phyloP scores from a whole-genome alignment of 805 yeast genomes.

The Starmerella sp. region DNA sequence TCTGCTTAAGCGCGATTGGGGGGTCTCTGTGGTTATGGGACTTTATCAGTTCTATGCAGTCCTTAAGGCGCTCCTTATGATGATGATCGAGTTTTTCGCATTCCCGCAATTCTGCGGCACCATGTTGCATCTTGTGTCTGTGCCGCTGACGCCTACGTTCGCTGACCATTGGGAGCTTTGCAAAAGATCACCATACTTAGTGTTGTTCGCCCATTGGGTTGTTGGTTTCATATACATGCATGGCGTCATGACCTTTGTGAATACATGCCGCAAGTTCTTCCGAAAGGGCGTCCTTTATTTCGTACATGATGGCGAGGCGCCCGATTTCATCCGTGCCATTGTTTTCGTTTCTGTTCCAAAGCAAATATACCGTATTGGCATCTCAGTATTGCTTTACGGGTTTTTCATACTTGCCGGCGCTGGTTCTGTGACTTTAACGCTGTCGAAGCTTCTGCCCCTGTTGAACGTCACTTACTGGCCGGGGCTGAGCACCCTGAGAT shows the following conservation, averaged over 20 bases:
- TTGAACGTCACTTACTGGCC: slow-evolving; percentile 25
- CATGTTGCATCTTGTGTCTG: slow-evolving; percentile 54
- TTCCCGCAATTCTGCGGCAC: slow-evolving; percentile 84
- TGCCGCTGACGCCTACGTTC: slow-evolving; percentile 37
- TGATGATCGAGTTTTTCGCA: slow-evolving; percentile 65
- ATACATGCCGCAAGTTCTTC: slow-evolving; percentile 67
- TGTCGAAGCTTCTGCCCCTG: slow-evolving; percentile 22
- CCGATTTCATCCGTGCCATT: slow-evolving; percentile 79
- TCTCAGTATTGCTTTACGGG: slow-evolving; percentile 36
- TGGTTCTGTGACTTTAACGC: slow-evolving; percentile 48
- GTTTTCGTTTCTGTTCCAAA: slow-evolving; percentile 60
- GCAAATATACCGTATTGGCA: slow-evolving; percentile 64
- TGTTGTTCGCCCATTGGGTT: slow-evolving; percentile 42
- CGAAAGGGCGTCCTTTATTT: slow-evolving; percentile 86
- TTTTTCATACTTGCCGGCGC: slow-evolving; percentile 63
- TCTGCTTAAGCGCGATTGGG: slow-evolving; percentile 9
- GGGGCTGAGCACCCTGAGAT: slow-evolving; percentile 5
- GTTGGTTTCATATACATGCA: slow-evolving; percentile 81
- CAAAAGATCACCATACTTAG: slow-evolving; percentile 3
- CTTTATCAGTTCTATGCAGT: slow-evolving; percentile 35
- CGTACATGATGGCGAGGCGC: slow-evolving; percentile 90
- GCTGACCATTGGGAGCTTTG: slow-evolving; percentile 3
- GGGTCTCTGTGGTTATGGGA: slow-evolving; percentile 9
- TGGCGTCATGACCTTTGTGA: slow-evolving; percentile 71
- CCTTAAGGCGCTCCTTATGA: slow-evolving; percentile 61